A percentile compares a stretch with the other conserved stretches of the same genome.
phyloP scores from a whole-genome alignment of 1,139 yeast genomes.

The Meyerozyma sp. region DNA sequence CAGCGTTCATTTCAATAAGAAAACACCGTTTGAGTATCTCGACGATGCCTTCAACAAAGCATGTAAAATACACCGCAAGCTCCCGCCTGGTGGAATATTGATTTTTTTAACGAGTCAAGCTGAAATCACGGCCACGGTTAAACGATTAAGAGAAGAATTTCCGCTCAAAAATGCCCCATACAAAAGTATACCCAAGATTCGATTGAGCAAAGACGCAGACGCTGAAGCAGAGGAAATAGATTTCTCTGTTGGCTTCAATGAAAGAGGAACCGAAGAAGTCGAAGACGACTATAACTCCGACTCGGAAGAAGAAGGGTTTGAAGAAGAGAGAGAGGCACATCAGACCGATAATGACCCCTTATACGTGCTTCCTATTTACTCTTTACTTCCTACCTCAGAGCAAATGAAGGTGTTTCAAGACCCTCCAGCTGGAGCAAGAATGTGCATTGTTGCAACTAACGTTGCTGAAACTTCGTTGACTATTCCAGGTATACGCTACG shows the following conservation, averaged over 20 bases:
- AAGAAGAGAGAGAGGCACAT: slow-evolving; percentile 68
- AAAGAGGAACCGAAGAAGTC: slow-evolving; percentile 20
- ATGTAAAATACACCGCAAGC: slow-evolving; percentile 74
- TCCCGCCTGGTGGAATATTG: slow-evolving; percentile 94
- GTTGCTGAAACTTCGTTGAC: slow-evolving; percentile 98
- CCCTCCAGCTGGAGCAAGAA: slow-evolving; percentile 80
- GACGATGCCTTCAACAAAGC: slow-evolving; percentile 86
- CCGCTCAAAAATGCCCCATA: slow-evolving; percentile 43
- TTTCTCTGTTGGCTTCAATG: slow-evolving; percentile 52
- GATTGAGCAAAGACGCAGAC: slow-evolving; percentile 57
- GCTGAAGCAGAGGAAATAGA: slow-evolving; percentile 88
- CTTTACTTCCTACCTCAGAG: slow-evolving; percentile 84
- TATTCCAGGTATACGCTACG: slow-evolving; percentile 92
- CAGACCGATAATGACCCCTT: slow-evolving; percentile 79
- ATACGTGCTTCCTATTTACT: slow-evolving; percentile 87
- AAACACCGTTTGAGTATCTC: slow-evolving; percentile 70
- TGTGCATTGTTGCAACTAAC: slow-evolving; percentile 94
- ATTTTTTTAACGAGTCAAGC: slow-evolving; percentile 92
- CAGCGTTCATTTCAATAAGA: slow-evolving; percentile 80
- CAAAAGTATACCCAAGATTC: slow-evolving; percentile 33
- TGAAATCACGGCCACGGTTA: slow-evolving; percentile 78
- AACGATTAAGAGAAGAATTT: slow-evolving; percentile 60
- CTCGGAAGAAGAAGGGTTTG: slow-evolving; percentile 87
- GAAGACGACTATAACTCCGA: slow-evolving; percentile 37
- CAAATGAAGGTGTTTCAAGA: slow-evolving; percentile 89